phyloP scores from a whole-genome alignment of 2,329 filamentous ascomycete species.

The Chaetomiaceae sp. region DNA sequence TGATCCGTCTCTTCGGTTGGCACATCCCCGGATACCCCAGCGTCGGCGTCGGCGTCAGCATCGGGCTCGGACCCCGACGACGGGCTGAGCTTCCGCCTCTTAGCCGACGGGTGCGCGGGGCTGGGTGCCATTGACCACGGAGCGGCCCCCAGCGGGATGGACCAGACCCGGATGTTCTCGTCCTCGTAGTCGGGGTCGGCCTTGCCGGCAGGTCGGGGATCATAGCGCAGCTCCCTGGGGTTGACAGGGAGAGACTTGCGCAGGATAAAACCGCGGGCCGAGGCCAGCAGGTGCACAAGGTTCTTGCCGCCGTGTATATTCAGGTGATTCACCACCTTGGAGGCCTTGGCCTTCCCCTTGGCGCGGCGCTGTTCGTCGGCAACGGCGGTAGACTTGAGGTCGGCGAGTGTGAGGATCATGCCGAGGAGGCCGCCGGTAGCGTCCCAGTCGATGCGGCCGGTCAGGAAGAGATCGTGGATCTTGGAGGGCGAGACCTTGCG shows the following conservation, averaged over 20 bases:
- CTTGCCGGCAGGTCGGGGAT: constrained; percentile 33
- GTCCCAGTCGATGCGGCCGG: constrained; percentile 70
- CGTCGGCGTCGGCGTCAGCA: neutral
- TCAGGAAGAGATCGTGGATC: constrained; percentile 74
- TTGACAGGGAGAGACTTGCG: constrained; percentile 73
- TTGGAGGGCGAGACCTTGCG: constrained; percentile 60
- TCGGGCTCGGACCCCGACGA: constrained; percentile 1
- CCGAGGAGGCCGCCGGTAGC: constrained; percentile 79
- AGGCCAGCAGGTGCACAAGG: constrained; percentile 73
- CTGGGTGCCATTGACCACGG: neutral
- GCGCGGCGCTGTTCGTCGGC: constrained; percentile 37
- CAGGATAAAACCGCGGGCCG: constrained; percentile 78
- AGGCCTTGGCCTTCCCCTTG: constrained; percentile 31
- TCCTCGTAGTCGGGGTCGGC: constrained; percentile 69
- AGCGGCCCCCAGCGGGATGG: constrained; percentile 48
- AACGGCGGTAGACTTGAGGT: constrained; percentile 49
- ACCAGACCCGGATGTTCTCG: constrained; percentile 76
- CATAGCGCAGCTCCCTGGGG: constrained; percentile 59
- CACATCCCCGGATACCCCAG: constrained; percentile 31
- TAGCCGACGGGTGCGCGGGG: constrained; percentile 26
- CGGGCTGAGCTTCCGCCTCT: constrained; percentile 27
- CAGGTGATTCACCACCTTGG: constrained; percentile 3
- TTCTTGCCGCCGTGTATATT: constrained; percentile 73
- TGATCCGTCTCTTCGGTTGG: constrained; percentile 35
- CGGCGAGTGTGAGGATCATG: constrained; percentile 77